Conservation (phyloP, 1,284 basidiomycete species). For the Vanrija pseudolonga region DNA sequence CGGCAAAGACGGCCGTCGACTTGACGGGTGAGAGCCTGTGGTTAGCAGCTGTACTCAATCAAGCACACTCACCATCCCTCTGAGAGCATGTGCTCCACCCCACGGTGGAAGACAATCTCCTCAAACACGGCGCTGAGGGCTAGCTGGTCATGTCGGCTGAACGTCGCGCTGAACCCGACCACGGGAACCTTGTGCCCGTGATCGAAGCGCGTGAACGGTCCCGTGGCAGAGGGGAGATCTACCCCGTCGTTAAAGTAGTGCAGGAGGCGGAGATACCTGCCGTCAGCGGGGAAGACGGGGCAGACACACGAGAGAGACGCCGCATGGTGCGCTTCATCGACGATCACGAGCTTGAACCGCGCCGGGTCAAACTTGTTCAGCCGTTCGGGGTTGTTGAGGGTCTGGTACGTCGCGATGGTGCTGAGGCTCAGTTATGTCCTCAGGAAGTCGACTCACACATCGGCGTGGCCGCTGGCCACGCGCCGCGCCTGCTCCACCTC, state of each 20-base stretch:
- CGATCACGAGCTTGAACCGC: constrained; percentile 72
- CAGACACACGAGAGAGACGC: constrained; percentile 76
- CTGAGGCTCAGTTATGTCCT: constrained; percentile 48
- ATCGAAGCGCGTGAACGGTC: constrained; percentile 19
- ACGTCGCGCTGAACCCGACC: constrained; percentile 93
- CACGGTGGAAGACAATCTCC: constrained; percentile 89
- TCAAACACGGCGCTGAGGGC: constrained; percentile 86
- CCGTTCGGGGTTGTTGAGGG: constrained; percentile 64
- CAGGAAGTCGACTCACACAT: constrained; percentile 60
- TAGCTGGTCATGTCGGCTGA: constrained; percentile 85
- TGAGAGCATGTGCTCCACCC: constrained; percentile 88
- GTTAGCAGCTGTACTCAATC: background rate
- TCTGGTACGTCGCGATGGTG: constrained; percentile 91
- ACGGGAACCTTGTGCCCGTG: constrained; percentile 61
- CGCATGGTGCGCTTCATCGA: constrained; percentile 94
- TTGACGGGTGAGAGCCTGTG: constrained; percentile 75
- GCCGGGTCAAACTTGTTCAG: constrained; percentile 74
- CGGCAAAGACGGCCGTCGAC: constrained; percentile 74
- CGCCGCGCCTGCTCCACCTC: constrained; percentile 88
- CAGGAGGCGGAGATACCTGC: constrained; percentile 37
- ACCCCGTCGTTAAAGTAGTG: constrained; percentile 43
- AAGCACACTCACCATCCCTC: constrained; percentile 71
- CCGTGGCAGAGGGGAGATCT: constrained; percentile 22
- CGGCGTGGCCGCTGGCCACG: constrained; percentile 72
- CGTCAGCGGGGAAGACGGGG: background rate